Base-by-base conservation (phyloP, 345 rosid genomes). In the Nasturtium officinale region DNA sequence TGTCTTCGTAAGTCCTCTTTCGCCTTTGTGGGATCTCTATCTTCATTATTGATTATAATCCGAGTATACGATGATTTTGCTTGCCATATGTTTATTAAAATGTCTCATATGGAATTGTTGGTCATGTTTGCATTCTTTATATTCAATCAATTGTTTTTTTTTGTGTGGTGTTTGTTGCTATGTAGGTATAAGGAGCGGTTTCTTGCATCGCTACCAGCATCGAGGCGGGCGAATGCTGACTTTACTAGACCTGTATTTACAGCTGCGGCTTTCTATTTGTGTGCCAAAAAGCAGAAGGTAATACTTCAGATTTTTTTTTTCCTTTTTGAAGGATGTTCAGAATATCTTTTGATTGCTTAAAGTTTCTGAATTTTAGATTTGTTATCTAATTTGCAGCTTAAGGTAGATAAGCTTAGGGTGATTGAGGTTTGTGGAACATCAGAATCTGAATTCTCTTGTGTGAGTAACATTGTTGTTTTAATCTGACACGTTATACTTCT, bases 361-460 rank as follows among this genome's bases (percentile, higher is more conserved):
- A 2, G 25, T 23, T 5, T 57, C 16, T 63, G 20, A 48, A 12
- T 9, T 35, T 72, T 42, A 5, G 7, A 29, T 63, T 8, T 48
- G 51, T 17, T 32, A 28, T 66, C 59, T 12, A 4, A 5, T 58
- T 48, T 80, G 62, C 91, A 95, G 98, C 94, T 95, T 13, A 95
- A 87, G 84, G 75, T 89, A 28, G 99, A 95, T 76, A 95, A 89
- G 73, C 63, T 75, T 52, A 91, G 83, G 84, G 58, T 95, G 85
- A 91, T 90, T 40, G 98, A 95, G 65, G 90, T 89, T 58, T 91
- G 98, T 61, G 99, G 99, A 32, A 85, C 94, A 35, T 86, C 97
- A 52, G 97, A 91, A 79, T 67, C 91, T 25, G 98, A 91, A 74
- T 95, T 95, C 78, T 78, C 87, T 67, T 77, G 82, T 68, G 97